Evolutionary conservation across 2,329 filamentous ascomycete genomes (phyloP), one percentile per base, ranked within the genome.

Genomic region (Pseudogymnoascus sp.): DNA sequence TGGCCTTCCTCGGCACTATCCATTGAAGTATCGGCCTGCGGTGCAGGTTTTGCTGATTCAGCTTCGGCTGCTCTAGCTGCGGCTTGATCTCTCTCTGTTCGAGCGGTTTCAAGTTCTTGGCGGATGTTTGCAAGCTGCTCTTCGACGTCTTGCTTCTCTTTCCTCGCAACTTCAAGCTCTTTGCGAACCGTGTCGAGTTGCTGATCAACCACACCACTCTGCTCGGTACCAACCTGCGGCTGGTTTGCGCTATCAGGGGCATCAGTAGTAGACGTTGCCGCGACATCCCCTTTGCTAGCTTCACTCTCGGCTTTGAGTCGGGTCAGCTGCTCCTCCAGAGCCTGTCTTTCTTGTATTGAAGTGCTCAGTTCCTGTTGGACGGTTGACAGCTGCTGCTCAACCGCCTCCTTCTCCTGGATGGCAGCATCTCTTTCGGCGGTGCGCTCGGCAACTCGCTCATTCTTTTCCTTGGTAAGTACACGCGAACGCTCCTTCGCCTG

Each of bases 71-170:
- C 66, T 36, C 60, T 64, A 9, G 67, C 65, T 12, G 72, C 65
- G 30, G 79, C 77, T 36, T 67, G 75, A 30, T 85, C 82, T 52
- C 81, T 74, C 33, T 81, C 74, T 9, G 69, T 62, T 23, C 70
- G 52, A 16, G 70, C 69, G 60, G 28, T 60, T 62, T 91, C 88
- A 65, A 81, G 73, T 69, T 83, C 64, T 69, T 75, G 68, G n/a
- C 60, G 63, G 12, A 73, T 52, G 39, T 63, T 62, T 16, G 63
- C 58, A 19, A 89, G 78, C 65, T 89, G 85, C 63, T 84, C 77
- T 66, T 91, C 84, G n/a, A 90, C 79, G 2, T 79, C 79, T 16
- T 85, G 80, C 73, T 90, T 92, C 72, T 94, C 86, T 8, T 84
- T 78, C 5, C 78, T 86, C 61, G 87, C 81, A 1, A 79, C 79